phyloP scores from a whole-genome alignment of 306 rosid genomes.

The Ormosia semicastrata region DNA sequence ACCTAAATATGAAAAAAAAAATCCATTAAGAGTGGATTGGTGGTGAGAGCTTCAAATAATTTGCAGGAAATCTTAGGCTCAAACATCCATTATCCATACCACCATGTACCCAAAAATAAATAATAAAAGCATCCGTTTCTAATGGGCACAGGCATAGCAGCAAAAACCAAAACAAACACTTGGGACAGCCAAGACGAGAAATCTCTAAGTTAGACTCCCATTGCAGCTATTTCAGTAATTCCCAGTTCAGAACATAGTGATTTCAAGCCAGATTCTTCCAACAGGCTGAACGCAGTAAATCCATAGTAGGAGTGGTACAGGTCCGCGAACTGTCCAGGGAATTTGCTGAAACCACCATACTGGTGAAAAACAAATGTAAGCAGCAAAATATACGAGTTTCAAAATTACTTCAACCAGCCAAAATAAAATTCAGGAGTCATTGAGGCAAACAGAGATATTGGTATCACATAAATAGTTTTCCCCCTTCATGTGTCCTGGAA shows the following conservation, averaged over 20 bases:
- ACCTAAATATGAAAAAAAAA: not conserved
- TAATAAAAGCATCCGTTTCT: not conserved
- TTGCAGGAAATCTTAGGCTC: not conserved
- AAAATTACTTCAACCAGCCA: not conserved
- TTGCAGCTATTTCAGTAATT: slow-evolving; percentile 52
- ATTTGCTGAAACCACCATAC: slow-evolving; percentile 95
- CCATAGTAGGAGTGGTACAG: slow-evolving; percentile 87
- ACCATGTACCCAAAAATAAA: not conserved
- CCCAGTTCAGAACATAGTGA: slow-evolving; percentile 71
- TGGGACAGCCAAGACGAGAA: not conserved
- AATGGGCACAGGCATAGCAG: not conserved
- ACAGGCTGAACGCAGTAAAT: slow-evolving; percentile 75
- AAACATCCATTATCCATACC: not conserved
- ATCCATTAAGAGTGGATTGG: not conserved
- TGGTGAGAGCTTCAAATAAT: not conserved
- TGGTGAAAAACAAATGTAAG: slow-evolving; percentile 38
- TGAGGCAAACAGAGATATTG: not conserved
- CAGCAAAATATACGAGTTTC: slow-evolving; percentile 20
- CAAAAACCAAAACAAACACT: not conserved
- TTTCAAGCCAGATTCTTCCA: slow-evolving; percentile 67
- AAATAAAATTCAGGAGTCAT: not conserved
- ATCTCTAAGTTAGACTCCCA: slow-evolving; percentile 32
- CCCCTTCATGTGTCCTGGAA: not conserved
- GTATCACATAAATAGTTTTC: not conserved
- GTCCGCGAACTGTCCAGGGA: slow-evolving; percentile 67